Conservation (phyloP, 352 stramenopile genomes). For the Globisporangium perplexum region DNA sequence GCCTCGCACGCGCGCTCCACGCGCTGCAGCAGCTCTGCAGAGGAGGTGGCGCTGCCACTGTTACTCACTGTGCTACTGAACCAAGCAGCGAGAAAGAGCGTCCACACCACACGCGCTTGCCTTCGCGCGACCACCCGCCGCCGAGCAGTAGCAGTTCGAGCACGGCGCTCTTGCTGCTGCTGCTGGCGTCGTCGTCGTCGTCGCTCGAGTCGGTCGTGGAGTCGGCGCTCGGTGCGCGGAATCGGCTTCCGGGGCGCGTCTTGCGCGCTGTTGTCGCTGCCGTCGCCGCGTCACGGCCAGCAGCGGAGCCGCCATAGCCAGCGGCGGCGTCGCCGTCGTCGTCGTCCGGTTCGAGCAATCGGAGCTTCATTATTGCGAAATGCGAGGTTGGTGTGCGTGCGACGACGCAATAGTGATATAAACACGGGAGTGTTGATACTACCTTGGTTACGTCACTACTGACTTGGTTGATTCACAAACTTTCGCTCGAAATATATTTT, state of each 20-base stretch:
- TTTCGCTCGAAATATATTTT: no score
- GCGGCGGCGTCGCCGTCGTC: conserved; percentile 6
- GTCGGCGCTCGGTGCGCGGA: conserved; percentile 44
- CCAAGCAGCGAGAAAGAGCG: neutral
- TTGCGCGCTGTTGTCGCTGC: no score
- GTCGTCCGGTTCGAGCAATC: conserved; percentile 24
- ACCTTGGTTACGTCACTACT: no score
- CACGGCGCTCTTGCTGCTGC: neutral
- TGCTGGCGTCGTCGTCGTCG: conserved; percentile 15
- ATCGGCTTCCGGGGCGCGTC: conserved; percentile 8
- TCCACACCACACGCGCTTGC: no score
- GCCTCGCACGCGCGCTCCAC: conserved; percentile 61
- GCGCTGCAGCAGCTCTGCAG: conserved; percentile 46
- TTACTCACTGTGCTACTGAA: neutral
- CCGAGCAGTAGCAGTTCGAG: neutral
- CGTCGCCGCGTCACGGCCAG: neutral
- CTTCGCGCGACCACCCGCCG: conserved; percentile 19
- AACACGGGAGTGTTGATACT: no score
- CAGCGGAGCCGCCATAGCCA: neutral
- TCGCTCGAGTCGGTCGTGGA: conserved; percentile 47
- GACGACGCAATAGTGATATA: conserved; percentile 10
- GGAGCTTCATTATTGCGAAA: conserved; percentile 49
- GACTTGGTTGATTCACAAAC: no score
- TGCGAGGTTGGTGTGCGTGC: no score
- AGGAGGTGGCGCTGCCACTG: neutral